A percentile compares a stretch with the other conserved stretches of the same genome.
These are phyloP conservation scores for Pythium insidiosum DNA, from an alignment of 352 stramenopile genomes.

Conservation along the genomic window DNA sequence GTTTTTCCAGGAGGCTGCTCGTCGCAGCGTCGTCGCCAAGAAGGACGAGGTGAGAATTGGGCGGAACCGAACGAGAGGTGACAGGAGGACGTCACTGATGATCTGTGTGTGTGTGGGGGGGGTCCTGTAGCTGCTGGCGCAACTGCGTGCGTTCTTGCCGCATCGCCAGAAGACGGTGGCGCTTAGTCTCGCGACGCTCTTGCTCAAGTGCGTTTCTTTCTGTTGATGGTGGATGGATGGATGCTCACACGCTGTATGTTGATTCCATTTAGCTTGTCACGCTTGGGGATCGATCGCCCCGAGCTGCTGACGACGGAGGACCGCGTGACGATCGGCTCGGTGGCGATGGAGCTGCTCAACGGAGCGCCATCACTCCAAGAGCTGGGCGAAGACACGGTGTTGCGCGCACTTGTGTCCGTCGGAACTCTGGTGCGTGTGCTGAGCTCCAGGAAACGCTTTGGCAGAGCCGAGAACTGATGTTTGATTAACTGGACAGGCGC, in stretches of 20 bases:
- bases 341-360: slow-evolving; percentile 43
- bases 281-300: slow-evolving; percentile 21
- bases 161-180: slow-evolving; percentile 59
- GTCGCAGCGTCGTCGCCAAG: slow-evolving; percentile 33
- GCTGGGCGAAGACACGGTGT: slow-evolving; percentile 68
- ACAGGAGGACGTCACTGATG: too few relatives aligned
- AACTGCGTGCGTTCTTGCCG: slow-evolving; percentile 30
- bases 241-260: too few relatives aligned
- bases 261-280: too few relatives aligned
- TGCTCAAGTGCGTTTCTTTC: slow-evolving; percentile 51
- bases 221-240: neutral
- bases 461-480: too few relatives aligned
- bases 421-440: slow-evolving; percentile 49
- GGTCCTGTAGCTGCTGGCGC: too few relatives aligned
- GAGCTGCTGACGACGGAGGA: slow-evolving; percentile 36
- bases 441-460: too few relatives aligned
- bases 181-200: slow-evolving; percentile 55
- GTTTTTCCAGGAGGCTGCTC: slow-evolving; percentile 45
- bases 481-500: too few relatives aligned
- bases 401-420: slow-evolving; percentile 56
- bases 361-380: slow-evolving; percentile 40
- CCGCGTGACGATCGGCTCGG: slow-evolving; percentile 33
- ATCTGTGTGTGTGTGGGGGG: too few relatives aligned
- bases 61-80: too few relatives aligned
- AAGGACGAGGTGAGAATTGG: slow-evolving; percentile 50